phyloP scores from a whole-genome alignment of 1,139 yeast species.

The Diutina catenulata region DNA sequence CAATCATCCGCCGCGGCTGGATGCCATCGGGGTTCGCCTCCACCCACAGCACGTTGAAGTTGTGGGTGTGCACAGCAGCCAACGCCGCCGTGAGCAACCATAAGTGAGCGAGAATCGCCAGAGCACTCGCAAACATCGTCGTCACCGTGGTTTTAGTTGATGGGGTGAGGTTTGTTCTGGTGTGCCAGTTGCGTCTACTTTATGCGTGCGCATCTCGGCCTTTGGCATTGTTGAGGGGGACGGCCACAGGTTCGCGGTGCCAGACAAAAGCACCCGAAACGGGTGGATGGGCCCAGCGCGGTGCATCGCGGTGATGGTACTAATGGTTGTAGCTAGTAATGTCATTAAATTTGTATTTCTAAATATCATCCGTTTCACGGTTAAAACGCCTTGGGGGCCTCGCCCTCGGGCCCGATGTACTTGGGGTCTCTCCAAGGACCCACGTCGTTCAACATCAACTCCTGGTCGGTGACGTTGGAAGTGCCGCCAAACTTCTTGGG shows the following conservation, averaged over 20 bases:
- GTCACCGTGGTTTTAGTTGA: not conserved
- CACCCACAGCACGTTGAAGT: constrained; percentile 44
- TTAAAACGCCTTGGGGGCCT: constrained; percentile 52
- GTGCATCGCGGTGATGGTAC: too few relatives aligned
- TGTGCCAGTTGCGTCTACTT: too few relatives aligned
- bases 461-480: constrained; percentile 52
- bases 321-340: too few relatives aligned
- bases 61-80: constrained; percentile 31
- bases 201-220: too few relatives aligned
- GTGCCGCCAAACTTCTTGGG: constrained; percentile 86
- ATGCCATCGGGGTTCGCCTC: constrained; percentile 57
- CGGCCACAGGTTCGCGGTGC: too few relatives aligned
- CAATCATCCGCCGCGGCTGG: constrained; percentile 39
- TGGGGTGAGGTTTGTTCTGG: not conserved
- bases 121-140: not conserved
- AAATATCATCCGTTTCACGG: too few relatives aligned
- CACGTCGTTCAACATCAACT: constrained; percentile 75
- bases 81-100: not conserved
- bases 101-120: not conserved
- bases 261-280: too few relatives aligned
- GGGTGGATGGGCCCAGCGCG: too few relatives aligned
- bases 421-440: constrained; percentile 96
- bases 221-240: too few relatives aligned
- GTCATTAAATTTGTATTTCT: too few relatives aligned
- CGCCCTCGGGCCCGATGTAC: constrained; percentile 80